Evolutionary conservation across 78 protist genomes (phyloP), one percentile per base, ranked within the genome.

Genomic region (Diacronema lutheri): DNA sequence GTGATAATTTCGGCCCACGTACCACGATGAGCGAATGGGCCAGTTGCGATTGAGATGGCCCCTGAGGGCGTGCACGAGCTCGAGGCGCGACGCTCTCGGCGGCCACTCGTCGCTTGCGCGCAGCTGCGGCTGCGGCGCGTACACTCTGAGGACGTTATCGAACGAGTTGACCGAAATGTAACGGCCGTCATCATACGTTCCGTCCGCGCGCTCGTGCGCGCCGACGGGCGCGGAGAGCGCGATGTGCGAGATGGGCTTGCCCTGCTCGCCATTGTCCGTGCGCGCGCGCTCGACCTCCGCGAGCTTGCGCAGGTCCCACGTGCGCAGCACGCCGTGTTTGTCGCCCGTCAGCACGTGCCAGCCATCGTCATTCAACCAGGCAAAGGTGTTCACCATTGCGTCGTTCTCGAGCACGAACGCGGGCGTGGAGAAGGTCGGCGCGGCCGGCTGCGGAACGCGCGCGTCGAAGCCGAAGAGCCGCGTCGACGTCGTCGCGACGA

Each of bases 1-100:
- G 50, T 44, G 50, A 7, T 44, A 81, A 23, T 89, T 71, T 38
- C 55, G 37, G 7, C 94, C 94, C 26, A 76, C 68, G 64, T 69
- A 89, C 79, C 89, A 86, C 16, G 89, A 86, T 41, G 87, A 78
- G 25, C 83, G 80, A 46, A 92, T 92, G 66, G 94, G 94, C 90
- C 90, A 92, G 66, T 89, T 83, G 83, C 86, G 81, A 81, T 92
- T 92, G 40, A 77, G 56, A 41, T 89, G 89, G 20, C 90, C 88
- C 46, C 44, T 12, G 14, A 65, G 73, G 44, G 50, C 3, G 50
- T 44, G 50, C 50, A 9, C 7, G 50, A 44, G 50, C 50, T 44
- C 50, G 16, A 44, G n/a, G n/a, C n/a, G n/a, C n/a, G n/a, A n/a
- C n/a, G n/a, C n/a, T n/a, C n/a, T n/a, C n/a, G n/a, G n/a, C n/a